A percentile compares a stretch with the other conserved stretches of the same genome.
Conservation (phyloP, 371 early-diverging fungal species). For the Zychaea mexicana region DNA sequence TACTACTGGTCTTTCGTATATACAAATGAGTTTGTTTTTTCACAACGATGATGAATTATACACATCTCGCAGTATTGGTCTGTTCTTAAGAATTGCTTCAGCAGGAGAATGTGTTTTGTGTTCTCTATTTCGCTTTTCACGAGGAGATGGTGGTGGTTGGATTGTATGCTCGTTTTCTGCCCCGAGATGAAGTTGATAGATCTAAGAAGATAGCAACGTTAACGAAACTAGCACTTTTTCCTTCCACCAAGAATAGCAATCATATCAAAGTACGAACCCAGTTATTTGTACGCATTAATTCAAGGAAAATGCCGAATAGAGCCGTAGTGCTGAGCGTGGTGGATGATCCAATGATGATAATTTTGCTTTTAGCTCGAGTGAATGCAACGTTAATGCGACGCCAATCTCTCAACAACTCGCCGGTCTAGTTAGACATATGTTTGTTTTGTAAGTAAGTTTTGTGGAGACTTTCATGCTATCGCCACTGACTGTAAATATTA, state of each 20-base stretch:
- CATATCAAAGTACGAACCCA: constrained; percentile 42
- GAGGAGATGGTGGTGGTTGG: constrained; percentile 5
- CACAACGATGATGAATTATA: constrained; percentile 21
- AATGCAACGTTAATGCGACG: constrained; percentile 97
- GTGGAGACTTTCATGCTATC: no score
- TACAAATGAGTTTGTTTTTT: neutral
- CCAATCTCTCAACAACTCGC: constrained; percentile 91
- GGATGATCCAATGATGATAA: constrained; percentile 89
- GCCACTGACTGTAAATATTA: no score
- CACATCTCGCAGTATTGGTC: constrained; percentile 28
- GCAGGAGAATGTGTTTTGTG: constrained; percentile 20
- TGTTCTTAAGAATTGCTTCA: constrained; percentile 22
- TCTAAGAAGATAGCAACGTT: neutral
- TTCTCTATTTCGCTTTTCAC: constrained; percentile 2
- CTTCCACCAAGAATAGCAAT: neutral
- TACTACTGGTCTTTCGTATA: neutral
- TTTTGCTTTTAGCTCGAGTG: constrained; percentile 89
- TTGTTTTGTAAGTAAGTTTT: no score
- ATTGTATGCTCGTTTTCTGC: constrained; percentile 7
- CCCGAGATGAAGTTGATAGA: neutral
- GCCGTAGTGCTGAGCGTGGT: constrained; percentile 63
- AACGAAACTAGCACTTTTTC: neutral
- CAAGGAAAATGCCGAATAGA: constrained; percentile 56
- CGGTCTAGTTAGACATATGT: constrained; percentile 62
- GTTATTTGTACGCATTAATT: constrained; percentile 46